Percentiles rank a stretch among this genome's conserved stretches.
These are phyloP conservation scores for Kuraishia cidri DNA, from an alignment of 805 yeast species.

Conservation along the genomic window DNA sequence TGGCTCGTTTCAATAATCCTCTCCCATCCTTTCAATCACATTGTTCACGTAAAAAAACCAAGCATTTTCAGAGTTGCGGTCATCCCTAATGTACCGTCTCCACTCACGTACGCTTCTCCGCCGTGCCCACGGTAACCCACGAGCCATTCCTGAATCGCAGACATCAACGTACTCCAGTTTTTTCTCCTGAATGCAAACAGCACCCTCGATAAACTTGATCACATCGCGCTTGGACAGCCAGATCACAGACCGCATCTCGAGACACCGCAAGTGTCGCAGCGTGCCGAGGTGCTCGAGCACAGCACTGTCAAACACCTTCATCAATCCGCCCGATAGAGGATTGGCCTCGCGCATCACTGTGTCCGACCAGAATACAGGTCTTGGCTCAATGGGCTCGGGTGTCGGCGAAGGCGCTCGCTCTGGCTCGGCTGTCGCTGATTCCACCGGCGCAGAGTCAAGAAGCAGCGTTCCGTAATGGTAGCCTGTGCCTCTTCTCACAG, in stretches of 20 bases:
- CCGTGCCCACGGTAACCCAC: conserved; percentile 3
- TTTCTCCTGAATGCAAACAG: background rate
- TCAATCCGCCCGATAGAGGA: background rate
- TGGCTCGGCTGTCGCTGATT: conserved; percentile 1
- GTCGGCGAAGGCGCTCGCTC: background rate
- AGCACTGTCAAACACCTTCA: background rate
- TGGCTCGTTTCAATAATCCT: no score
- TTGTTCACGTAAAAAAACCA: no score
- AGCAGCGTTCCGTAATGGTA: conserved; percentile 2
- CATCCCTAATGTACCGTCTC: no score
- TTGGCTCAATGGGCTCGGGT: background rate
- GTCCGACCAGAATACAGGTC: conserved; percentile 1
- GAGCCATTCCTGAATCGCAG: conserved; percentile 3
- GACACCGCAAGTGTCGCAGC: background rate
- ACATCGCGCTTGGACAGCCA: conserved; percentile 3
- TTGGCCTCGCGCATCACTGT: conserved; percentile 1
- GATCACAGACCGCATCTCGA: conserved; percentile 3
- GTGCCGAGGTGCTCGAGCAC: background rate
- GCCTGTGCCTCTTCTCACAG: background rate
- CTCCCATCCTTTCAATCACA: no score
- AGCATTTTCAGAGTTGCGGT: no score
- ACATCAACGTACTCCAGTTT: conserved; percentile 1
- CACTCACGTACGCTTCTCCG: background rate
- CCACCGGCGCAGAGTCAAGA: background rate
- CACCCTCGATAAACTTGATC: background rate